Percentiles rank a stretch among this genome's conserved stretches.
Conservation (phyloP, 2,329 filamentous ascomycete genomes). For the Camptophora hylomeconis region DNA sequence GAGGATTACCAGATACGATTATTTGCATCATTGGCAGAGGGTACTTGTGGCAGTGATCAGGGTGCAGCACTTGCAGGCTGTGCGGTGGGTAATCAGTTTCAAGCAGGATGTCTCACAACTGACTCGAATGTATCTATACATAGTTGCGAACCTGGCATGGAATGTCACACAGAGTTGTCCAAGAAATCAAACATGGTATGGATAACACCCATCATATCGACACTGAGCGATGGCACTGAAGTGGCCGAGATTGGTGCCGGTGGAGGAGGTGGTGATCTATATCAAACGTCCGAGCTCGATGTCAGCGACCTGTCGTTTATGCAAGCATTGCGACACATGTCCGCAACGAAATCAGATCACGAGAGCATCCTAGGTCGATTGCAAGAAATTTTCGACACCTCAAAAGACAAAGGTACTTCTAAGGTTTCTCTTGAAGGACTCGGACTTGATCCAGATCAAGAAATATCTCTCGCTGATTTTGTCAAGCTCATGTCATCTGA, state of each 20-base stretch:
- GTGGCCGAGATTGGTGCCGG: conserved; percentile 64
- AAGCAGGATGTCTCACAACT: conserved; percentile 59
- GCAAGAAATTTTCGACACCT: conserved; percentile 20
- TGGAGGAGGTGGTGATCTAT: conserved; percentile 64
- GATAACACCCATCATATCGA: conserved; percentile 66
- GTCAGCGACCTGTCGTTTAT: conserved; percentile 36
- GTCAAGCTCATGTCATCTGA: conserved; percentile 7
- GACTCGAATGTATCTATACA: conserved; percentile 56
- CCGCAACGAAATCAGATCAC: conserved; percentile 21
- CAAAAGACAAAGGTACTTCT: conserved; percentile 23
- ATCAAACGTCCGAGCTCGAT: conserved; percentile 54
- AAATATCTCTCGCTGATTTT: conserved; percentile 26
- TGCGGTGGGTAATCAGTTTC: conserved; percentile 56
- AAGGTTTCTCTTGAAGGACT: conserved; percentile 25
- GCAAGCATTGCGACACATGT: conserved; percentile 42
- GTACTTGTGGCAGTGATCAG: conserved; percentile 37
- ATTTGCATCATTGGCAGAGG: conserved; percentile 49
- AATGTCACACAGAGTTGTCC: conserved; percentile 30
- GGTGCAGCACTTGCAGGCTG: conserved; percentile 60
- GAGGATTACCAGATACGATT: conserved; percentile 67
- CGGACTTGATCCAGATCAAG: conserved; percentile 24
- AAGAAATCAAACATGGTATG: conserved; percentile 47
- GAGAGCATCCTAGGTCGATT: conserved; percentile 18
- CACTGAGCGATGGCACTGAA: conserved; percentile 45
- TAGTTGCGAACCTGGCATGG: conserved; percentile 62